Base-by-base conservation (phyloP, 2,329 filamentous ascomycete species). In the Knufia petricola region DNA sequence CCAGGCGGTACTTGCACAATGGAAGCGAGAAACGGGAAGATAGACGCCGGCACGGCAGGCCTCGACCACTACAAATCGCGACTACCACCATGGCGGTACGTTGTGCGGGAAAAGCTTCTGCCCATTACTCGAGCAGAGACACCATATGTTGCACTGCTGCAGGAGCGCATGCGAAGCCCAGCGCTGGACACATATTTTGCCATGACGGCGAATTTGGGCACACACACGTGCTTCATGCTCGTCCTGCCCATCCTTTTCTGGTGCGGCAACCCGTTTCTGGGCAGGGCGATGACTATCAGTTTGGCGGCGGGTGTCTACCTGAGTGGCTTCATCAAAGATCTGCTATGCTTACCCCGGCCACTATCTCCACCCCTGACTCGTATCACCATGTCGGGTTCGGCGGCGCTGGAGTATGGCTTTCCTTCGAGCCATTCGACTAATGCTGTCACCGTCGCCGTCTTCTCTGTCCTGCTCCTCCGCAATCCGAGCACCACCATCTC, bases 181-280 rank as follows among this genome's bases (percentile, higher is more conserved):
- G 77, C 85, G 7, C 81, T 96, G 60, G 92, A 98, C 68, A 87
- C 87, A 54, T 98, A 95, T 72, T 98, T 98, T 68, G 90, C 92
- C 44, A 87, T 94, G 56, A 94, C 89, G 0, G 92, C 92, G 55
- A 98, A 96, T 66, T 78, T 96, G 48, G 87, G 92, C 56, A 98
- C 92, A 0, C 92, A 98, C 68, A 98, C 92, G 0, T 96, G 95
- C 72, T 98, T 95, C 74, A 96, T 96, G 89, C 77, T 95, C 57
- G 84, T 87, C 50, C 71, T 98, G 61, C 92, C 92, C 4, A 87
- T 96, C 56, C 77, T 95, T 58, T 96, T 96, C 71, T 98, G 92
- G 92, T 95, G 87, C 61, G 90, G 90, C 47, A 85, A 89, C 67
- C 82, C 84, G 37, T 81, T 77, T 54, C 78, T 94, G 57, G 92